These are phyloP conservation scores for Calamus simplicifolius DNA, from an alignment of 176 grass and related monocot species.

Conservation along the genomic window DNA sequence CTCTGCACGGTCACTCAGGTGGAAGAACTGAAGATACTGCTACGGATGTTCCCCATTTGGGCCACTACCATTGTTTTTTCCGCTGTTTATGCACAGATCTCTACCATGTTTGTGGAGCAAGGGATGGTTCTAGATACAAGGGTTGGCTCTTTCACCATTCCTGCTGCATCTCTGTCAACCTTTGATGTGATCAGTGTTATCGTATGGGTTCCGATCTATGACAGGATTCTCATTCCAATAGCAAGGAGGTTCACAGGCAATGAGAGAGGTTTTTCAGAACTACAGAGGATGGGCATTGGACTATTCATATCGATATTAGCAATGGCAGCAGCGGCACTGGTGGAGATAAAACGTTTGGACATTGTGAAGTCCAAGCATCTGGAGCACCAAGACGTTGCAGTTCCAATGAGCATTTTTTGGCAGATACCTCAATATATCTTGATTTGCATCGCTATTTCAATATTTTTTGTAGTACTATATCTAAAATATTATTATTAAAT, in stretches of 20 bases:
- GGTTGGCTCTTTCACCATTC: conserved; percentile 57
- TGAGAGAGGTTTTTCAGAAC: conserved; percentile 71
- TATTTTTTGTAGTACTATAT: no score
- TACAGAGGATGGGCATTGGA: conserved; percentile 75
- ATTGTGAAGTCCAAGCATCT: conserved; percentile 43
- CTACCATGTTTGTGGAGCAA: conserved; percentile 81
- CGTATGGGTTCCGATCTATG: conserved; percentile 67
- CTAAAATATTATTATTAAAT: no score
- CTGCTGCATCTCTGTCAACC: conserved; percentile 72
- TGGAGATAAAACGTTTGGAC: conserved; percentile 61
- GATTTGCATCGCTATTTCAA: no score
- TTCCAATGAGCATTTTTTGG: conserved; percentile 84
- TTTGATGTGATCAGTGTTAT: conserved; percentile 76
- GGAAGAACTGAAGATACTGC: conserved; percentile 82
- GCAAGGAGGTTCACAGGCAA: conserved; percentile 60
- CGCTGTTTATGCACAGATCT: conserved; percentile 73
- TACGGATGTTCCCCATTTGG: conserved; percentile 85
- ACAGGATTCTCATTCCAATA: conserved; percentile 47
- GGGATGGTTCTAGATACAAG: conserved; percentile 80
- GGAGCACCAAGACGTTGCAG: conserved; percentile 37
- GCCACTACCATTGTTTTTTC: conserved; percentile 70
- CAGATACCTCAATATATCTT: conserved; percentile 80
- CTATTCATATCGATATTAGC: conserved; percentile 63
- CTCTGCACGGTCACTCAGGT: conserved; percentile 92
- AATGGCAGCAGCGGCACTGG: conserved; percentile 58